Conservation (phyloP, 2,329 filamentous ascomycete species). For the Microascus cirrosus region DNA sequence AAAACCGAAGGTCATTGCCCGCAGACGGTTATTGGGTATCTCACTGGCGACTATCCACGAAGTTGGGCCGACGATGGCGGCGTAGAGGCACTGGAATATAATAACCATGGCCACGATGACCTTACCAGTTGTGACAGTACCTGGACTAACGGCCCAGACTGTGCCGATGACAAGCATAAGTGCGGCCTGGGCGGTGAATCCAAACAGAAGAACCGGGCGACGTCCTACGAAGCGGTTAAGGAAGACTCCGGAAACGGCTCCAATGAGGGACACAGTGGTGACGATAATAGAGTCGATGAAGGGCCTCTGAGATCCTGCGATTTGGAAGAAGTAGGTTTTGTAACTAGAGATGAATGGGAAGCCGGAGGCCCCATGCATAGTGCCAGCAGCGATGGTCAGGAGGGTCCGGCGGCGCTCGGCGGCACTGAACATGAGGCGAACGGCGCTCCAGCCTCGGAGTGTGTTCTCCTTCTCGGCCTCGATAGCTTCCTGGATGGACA, state of each 20-base stretch:
- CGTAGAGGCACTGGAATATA: constrained; percentile 7
- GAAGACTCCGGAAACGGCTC: constrained; percentile 6
- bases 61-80: constrained; percentile 5
- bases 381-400: constrained; percentile 4
- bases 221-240: constrained; percentile 6
- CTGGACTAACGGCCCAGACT: constrained; percentile 4
- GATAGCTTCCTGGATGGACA: constrained; percentile 5
- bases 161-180: constrained; percentile 6
- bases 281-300: constrained; percentile 7
- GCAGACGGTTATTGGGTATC: constrained; percentile 6
- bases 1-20: constrained; percentile 6
- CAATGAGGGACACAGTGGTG: constrained; percentile 6
- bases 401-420: constrained; percentile 7
- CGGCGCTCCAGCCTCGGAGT: constrained; percentile 3
- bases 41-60: constrained; percentile 6
- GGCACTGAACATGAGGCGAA: constrained; percentile 5
- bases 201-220: constrained; percentile 4
- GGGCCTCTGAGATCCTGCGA: constrained; percentile 6
- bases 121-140: constrained; percentile 5
- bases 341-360: constrained; percentile 7
- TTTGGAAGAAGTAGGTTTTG: constrained; percentile 8
- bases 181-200: constrained; percentile 4
- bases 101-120: constrained; percentile 6
- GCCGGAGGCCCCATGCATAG: constrained; percentile 6
- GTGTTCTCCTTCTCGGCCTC: constrained; percentile 6